phyloP scores from a whole-genome alignment of 805 yeast species.

The Pichia rugopelliculosa region DNA sequence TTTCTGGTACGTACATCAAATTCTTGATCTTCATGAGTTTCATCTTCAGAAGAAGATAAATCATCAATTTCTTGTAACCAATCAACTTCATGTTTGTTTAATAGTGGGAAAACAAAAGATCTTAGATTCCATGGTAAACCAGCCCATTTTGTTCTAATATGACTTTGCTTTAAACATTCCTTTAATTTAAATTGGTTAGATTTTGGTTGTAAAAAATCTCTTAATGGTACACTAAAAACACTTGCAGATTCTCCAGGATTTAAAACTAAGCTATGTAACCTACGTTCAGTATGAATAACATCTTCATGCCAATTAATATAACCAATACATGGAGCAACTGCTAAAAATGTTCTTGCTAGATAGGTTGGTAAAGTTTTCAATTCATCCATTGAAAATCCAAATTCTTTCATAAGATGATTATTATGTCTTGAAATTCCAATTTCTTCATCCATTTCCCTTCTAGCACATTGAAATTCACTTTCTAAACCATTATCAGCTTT shows the following conservation, averaged over 20 bases:
- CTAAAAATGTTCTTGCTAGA: constrained; percentile 70
- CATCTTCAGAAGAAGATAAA: constrained; percentile 47
- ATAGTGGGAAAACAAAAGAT: constrained; percentile 53
- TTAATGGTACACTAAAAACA: constrained; percentile 61
- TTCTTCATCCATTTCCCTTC: constrained; percentile 84
- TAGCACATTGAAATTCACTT: constrained; percentile 61
- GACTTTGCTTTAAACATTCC: constrained; percentile 30
- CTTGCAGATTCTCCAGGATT: constrained; percentile 76
- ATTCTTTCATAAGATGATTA: constrained; percentile 32
- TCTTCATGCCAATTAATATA: constrained; percentile 40
- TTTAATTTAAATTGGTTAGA: constrained; percentile 21
- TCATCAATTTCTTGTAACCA: constrained; percentile 61
- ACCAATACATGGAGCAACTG: constrained; percentile 77
- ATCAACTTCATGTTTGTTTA: constrained; percentile 45
- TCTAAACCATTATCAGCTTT: constrained; percentile 69
- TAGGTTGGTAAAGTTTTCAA: constrained; percentile 67
- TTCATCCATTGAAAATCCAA: constrained; percentile 53
- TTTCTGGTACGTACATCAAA: constrained; percentile 47
- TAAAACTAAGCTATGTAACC: constrained; percentile 31
- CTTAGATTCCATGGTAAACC: constrained; percentile 61
- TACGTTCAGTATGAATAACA: constrained; percentile 23
- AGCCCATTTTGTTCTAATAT: constrained; percentile 53
- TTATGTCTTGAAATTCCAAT: constrained; percentile 61
- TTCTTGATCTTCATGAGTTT: constrained; percentile 29
- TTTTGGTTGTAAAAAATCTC: constrained; percentile 43